Conservation (phyloP, 2,329 filamentous ascomycete species). For the Cladophialophora yegresii region DNA sequence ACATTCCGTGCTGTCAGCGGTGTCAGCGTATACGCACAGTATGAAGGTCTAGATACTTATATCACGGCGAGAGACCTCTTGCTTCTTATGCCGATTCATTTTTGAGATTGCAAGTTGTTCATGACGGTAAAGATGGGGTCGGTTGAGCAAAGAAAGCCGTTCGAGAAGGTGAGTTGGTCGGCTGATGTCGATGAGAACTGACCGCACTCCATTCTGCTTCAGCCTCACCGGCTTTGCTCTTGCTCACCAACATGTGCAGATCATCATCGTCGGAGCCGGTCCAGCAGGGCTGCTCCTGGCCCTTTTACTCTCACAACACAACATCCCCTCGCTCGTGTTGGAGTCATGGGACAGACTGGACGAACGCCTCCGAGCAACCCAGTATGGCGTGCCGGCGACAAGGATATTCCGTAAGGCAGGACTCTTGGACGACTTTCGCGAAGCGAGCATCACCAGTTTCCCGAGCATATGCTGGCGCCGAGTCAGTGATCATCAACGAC, state of each 20-base stretch:
- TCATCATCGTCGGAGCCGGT: conserved; percentile 40
- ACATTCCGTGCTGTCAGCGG: not conserved
- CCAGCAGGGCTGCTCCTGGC: conserved; percentile 40
- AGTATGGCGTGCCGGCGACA: conserved; percentile 62
- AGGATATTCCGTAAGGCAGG: conserved; percentile 60
- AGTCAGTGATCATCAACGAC: conserved; percentile 18
- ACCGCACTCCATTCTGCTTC: not conserved
- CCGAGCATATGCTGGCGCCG: conserved; percentile 25
- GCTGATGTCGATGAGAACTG: not conserved
- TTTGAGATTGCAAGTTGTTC: not conserved
- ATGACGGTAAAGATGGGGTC: conserved; percentile 8
- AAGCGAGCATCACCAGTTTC: conserved; percentile 36
- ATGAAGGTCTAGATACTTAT: not conserved
- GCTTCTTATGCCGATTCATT: not conserved
- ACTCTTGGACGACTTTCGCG: conserved; percentile 55
- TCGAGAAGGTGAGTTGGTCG: conserved; percentile 16
- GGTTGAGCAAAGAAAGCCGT: conserved; percentile 15
- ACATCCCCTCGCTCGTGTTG: conserved; percentile 17
- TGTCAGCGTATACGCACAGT: not conserved
- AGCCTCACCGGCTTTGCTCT: not conserved
- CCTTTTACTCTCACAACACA: conserved; percentile 34
- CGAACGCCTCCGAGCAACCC: conserved; percentile 54
- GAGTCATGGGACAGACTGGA: conserved; percentile 23
- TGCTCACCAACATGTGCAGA: conserved; percentile 3
- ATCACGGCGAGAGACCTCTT: not conserved